Evolutionary conservation across 1,284 basidiomycete genomes (phyloP).

Genomic region (Hemileia vastatrix): DNA sequence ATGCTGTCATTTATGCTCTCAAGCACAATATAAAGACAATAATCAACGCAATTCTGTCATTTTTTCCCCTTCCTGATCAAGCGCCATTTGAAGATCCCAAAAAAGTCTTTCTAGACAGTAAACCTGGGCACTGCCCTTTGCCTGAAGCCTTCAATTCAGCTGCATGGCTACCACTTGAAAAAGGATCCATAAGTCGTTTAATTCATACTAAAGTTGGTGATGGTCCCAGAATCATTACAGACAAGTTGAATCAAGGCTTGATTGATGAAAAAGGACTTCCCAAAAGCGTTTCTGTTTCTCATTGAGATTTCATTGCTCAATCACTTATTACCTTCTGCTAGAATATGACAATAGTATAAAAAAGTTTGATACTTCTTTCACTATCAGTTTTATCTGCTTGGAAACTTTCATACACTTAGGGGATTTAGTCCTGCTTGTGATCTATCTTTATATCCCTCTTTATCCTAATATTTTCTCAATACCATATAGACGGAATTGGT

Average conservation of each 20-base stretch:
- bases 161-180: conserved; percentile 55
- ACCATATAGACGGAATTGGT: too few species aligned
- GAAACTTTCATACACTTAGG: too few species aligned
- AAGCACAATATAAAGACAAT: conserved; percentile 68
- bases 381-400: too few species aligned
- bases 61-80: conserved; percentile 65
- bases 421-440: too few species aligned
- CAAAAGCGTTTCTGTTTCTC: too few species aligned
- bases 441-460: too few species aligned
- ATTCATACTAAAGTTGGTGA: conserved; percentile 88
- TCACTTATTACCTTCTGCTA: too few species aligned
- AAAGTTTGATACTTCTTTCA: too few species aligned
- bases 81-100: conserved; percentile 27
- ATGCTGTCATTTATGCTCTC: conserved; percentile 91
- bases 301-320: too few species aligned
- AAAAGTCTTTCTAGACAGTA: conserved; percentile 46
- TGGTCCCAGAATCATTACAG: conserved; percentile 57
- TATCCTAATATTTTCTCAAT: too few species aligned
- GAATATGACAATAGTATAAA: too few species aligned
- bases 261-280: conserved; percentile 46
- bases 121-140: conserved; percentile 46
- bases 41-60: conserved; percentile 61
- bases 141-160: conserved; percentile 70
- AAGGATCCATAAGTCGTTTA: conserved; percentile 70
- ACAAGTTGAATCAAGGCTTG: conserved; percentile 43